phyloP scores from a whole-genome alignment of 352 stramenopile genomes.

The Phytophthora hibernalis region DNA sequence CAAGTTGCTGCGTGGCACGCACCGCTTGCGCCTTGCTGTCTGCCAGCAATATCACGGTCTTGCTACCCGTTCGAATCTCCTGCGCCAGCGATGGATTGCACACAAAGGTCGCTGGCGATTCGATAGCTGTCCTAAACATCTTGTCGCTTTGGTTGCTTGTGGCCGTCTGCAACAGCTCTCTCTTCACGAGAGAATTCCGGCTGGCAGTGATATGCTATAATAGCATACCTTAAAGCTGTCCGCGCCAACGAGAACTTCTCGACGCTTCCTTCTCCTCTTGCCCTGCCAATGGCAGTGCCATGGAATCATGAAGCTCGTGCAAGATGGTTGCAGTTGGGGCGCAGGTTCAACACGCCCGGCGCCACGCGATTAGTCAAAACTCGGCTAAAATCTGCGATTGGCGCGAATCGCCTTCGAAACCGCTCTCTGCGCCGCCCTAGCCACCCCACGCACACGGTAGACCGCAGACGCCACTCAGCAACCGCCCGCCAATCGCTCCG shows the following conservation, averaged over 20 bases:
- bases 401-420: background rate
- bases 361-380: constrained; percentile 1
- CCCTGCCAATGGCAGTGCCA: too few species aligned
- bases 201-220: too few species aligned
- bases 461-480: constrained; percentile 21
- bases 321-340: constrained; percentile 19
- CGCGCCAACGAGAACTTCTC: too few species aligned
- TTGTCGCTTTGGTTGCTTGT: background rate
- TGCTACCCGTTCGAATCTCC: background rate
- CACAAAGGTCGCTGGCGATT: background rate
- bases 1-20: too few species aligned
- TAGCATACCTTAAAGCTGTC: too few species aligned
- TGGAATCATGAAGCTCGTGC: background rate
- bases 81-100: background rate
- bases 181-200: too few species aligned
- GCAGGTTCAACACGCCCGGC: constrained; percentile 22
- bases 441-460: too few species aligned
- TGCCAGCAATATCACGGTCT: too few species aligned
- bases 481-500: constrained; percentile 8
- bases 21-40: too few species aligned
- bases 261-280: too few species aligned
- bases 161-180: too few species aligned
- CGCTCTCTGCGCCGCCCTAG: constrained; percentile 21
- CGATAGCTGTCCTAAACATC: background rate
- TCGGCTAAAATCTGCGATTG: constrained; percentile 21